phyloP scores from a whole-genome alignment of 1,139 yeast genomes.

The Zygosaccharomyces pseudobailii region DNA sequence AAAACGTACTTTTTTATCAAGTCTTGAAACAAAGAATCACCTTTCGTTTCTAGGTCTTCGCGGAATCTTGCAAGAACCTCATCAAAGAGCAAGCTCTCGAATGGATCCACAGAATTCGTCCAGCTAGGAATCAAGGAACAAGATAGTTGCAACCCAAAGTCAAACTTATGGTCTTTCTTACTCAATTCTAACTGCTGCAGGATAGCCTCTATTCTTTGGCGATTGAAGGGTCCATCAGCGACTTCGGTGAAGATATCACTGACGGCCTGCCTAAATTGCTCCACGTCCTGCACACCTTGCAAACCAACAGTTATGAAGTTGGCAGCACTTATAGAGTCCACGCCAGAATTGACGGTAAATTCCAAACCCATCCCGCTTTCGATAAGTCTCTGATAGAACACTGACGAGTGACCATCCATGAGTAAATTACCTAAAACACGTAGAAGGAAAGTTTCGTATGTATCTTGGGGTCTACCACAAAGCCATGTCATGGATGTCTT shows the following conservation, averaged over 20 bases:
- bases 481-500: constrained; percentile 86
- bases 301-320: constrained; percentile 81
- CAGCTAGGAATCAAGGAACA: constrained; percentile 76
- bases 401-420: constrained; percentile 89
- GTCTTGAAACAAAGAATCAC: constrained; percentile 54
- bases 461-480: constrained; percentile 67
- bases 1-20: constrained; percentile 52
- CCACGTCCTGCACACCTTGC: constrained; percentile 62
- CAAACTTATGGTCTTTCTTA: constrained; percentile 83
- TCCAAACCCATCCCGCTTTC: constrained; percentile 85
- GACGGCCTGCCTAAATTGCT: constrained; percentile 45
- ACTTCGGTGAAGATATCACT: constrained; percentile 44
- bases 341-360: constrained; percentile 81
- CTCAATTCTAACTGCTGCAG: constrained; percentile 82
- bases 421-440: constrained; percentile 67
- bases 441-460: constrained; percentile 68
- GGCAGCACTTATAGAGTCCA: constrained; percentile 76
- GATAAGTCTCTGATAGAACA: constrained; percentile 76
- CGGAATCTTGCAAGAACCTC: constrained; percentile 55
- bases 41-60: constrained; percentile 49
- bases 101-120: constrained; percentile 73
- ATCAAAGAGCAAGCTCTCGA: constrained; percentile 63
- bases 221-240: constrained; percentile 46
- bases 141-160: constrained; percentile 79
- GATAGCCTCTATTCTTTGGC: constrained; percentile 70